These are phyloP conservation scores for Exophiala alcalophila DNA, from an alignment of 2,329 filamentous ascomycete species.

Conservation along the genomic window DNA sequence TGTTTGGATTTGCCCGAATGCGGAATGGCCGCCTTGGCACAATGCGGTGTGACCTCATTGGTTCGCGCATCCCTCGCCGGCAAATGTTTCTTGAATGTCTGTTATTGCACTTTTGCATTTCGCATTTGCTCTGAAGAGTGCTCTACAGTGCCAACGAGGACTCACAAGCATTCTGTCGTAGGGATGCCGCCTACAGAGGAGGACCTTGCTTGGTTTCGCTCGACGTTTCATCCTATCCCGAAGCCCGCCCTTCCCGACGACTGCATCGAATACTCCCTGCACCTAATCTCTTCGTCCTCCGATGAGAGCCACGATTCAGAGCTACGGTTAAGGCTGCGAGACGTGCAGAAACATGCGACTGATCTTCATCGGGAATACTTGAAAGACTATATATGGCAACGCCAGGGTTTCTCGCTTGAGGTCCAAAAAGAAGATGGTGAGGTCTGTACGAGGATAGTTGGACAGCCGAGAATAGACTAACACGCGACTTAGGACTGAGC, in stretches of 20 bases:
- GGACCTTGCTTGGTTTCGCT: conserved; percentile 63
- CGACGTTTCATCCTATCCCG: conserved; percentile 63
- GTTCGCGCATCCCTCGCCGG: background rate
- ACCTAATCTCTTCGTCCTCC: conserved; percentile 61
- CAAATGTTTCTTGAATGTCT: too few species aligned
- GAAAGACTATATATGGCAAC: conserved; percentile 94
- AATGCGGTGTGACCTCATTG: background rate
- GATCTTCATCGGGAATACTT: conserved; percentile 63
- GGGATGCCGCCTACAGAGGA: conserved; percentile 52
- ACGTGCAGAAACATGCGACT: conserved; percentile 66
- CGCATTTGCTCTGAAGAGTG: too few species aligned
- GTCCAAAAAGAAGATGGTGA: conserved; percentile 59
- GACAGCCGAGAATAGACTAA: conserved; percentile 27
- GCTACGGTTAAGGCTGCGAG: conserved; percentile 64
- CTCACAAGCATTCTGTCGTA: too few species aligned
- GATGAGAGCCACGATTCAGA: conserved; percentile 54
- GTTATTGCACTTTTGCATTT: too few species aligned
- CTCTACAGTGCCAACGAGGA: too few species aligned
- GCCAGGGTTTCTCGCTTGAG: conserved; percentile 73
- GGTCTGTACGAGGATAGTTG: conserved; percentile 28
- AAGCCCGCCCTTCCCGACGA: conserved; percentile 71
- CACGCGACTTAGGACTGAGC: conserved; percentile 41
- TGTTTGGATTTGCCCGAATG: conserved; percentile 9
- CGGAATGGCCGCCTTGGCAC: conserved; percentile 10
- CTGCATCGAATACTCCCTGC: conserved; percentile 79